Conservation (phyloP, 257 asterid genomes). For the Solanum sitiens region DNA sequence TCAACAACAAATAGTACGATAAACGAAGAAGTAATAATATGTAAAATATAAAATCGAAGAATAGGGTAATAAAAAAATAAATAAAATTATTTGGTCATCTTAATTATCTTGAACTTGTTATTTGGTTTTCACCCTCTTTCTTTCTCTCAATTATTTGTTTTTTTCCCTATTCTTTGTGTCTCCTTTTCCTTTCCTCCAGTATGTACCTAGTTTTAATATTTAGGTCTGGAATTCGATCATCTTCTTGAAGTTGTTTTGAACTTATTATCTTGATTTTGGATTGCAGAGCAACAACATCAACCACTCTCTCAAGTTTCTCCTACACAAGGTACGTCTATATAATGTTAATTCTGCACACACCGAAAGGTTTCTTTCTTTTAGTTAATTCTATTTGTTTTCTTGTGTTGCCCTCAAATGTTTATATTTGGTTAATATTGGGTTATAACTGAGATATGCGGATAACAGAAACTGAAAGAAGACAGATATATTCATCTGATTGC, state of each 20-base stretch:
- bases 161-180: not conserved
- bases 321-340: not conserved
- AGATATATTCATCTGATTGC: not conserved
- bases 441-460: not conserved
- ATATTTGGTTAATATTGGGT: not conserved
- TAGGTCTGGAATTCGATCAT: not conserved
- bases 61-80: not conserved
- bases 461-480: not conserved
- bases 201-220: not conserved
- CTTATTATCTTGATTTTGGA: not conserved
- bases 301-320: not conserved
- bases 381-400: not conserved
- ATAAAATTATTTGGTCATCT: not conserved
- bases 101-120: not conserved
- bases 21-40: not conserved
- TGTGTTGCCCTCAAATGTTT: not conserved
- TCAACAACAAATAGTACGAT: not conserved
- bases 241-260: not conserved
- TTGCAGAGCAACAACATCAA: not conserved
- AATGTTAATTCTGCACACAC: not conserved
- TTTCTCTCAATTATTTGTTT: not conserved
- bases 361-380: not conserved
- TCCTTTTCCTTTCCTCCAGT: not conserved
- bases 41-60: not conserved
- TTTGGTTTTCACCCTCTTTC: not conserved